A percentile compares a stretch with the other conserved stretches of the same genome.
phyloP scores from a whole-genome alignment of 2,329 filamentous ascomycete genomes.

The Fusarium decemcellulare region DNA sequence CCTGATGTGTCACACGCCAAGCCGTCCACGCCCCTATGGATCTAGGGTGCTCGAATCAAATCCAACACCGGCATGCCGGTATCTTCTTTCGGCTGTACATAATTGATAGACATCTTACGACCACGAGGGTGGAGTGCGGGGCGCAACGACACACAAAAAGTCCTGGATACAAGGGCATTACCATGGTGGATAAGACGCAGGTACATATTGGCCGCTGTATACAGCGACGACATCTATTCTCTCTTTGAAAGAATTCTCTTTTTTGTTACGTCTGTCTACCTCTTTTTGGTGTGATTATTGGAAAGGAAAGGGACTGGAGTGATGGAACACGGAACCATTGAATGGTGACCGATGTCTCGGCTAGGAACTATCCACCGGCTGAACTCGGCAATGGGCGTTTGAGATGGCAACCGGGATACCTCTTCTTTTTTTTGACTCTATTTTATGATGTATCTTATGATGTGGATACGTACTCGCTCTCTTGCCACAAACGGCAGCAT shows the following conservation, averaged over 20 bases:
- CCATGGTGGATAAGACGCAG: conserved; percentile 33
- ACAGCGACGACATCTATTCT: conserved; percentile 28
- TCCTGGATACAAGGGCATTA: conserved; percentile 19
- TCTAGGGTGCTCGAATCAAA: conserved; percentile 51
- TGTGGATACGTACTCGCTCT: conserved; percentile 42
- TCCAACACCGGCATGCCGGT: conserved; percentile 29
- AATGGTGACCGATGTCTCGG: conserved; percentile 30
- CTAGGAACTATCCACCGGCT: conserved; percentile 25
- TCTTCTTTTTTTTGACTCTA: conserved; percentile 37
- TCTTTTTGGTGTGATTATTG: conserved; percentile 24
- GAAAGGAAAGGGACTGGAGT: conserved; percentile 25
- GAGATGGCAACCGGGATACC: conserved; percentile 41
- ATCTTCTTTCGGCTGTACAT: conserved; percentile 51
- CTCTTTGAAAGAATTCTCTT: conserved; percentile 29
- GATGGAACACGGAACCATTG: conserved; percentile 34
- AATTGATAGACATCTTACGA: conserved; percentile 48
- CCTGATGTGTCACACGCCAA: conserved; percentile 52
- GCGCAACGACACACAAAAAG: conserved; percentile 27
- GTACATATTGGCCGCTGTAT: conserved; percentile 30
- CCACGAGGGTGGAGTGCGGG: conserved; percentile 34
- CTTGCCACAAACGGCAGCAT: conserved; percentile 42
- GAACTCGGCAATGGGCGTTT: conserved; percentile 42
- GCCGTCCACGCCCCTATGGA: conserved; percentile 62
- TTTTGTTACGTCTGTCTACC: conserved; percentile 30
- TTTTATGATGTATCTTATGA: conserved; percentile 46